A percentile compares a stretch with the other conserved stretches of the same genome.
Conservation (phyloP, 495 filamentous ascomycete genomes). For the Talaromyces borbonicus region DNA sequence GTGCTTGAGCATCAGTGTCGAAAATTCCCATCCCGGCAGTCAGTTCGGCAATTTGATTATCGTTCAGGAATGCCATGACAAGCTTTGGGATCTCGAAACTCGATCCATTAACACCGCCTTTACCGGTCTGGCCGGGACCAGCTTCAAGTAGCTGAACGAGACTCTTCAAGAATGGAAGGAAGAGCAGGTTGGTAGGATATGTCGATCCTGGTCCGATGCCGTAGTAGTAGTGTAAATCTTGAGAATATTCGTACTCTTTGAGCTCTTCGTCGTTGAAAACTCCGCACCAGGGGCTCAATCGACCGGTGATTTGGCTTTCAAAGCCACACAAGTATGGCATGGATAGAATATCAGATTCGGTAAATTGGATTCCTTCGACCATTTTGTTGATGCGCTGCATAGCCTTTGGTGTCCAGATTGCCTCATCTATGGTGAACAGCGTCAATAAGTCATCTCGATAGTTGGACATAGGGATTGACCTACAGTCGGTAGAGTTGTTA, state of each 20-base stretch:
- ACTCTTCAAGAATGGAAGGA: conserved; percentile 38
- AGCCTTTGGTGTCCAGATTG: conserved; percentile 41
- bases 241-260: conserved; percentile 45
- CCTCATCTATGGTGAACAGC: conserved; percentile 24
- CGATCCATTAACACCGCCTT: conserved; percentile 24
- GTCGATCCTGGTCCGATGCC: conserved; percentile 43
- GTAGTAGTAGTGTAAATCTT: conserved; percentile 52
- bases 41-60: conserved; percentile 50
- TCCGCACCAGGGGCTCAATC: conserved; percentile 41
- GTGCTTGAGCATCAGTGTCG: conserved; percentile 38
- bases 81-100: conserved; percentile 35
- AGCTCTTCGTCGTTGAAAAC: conserved; percentile 44
- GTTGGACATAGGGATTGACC: conserved; percentile 4
- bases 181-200: conserved; percentile 30
- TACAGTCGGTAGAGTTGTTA: conserved; percentile 29
- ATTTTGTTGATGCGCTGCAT: conserved; percentile 37
- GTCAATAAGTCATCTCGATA: background rate
- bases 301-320: conserved; percentile 48
- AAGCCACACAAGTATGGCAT: conserved; percentile 54
- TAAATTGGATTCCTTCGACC: conserved; percentile 40
- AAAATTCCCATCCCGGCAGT: conserved; percentile 44
- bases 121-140: conserved; percentile 34
- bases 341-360: conserved; percentile 35
- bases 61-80: conserved; percentile 45
- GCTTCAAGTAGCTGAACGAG: conserved; percentile 36